Base-by-base conservation (phyloP, 139 green algal species). In the Pleodorina starrii region DNA sequence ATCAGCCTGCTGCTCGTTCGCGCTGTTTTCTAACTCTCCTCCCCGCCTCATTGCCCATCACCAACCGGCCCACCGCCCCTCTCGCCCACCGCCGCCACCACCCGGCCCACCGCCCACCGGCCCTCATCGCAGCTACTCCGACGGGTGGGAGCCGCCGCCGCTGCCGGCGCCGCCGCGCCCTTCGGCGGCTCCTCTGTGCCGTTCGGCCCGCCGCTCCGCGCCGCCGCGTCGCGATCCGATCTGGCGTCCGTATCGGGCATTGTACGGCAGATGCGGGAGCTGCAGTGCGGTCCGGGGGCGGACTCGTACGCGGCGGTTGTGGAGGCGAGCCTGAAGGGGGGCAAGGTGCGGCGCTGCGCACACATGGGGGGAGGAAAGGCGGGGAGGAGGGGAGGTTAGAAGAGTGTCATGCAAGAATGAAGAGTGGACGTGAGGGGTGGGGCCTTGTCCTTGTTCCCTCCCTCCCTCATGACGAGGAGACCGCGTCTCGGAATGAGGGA, bases 221-320 rank as follows among this genome's bases (percentile, higher is more conserved):
- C 81, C 16, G 81, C 81, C 23, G 81, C 81, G 5, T 25, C 42
- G 9, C 81, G 81, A 17, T 6, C 54, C 14, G 81, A 87, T 36
- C 60, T 77, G n/a, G 17, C 60, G 5, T 77, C 60, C 5, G 81
- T 87, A n/a, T 16, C 60, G 5, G 81, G 43, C 48, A 57, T 76
- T 54, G 40, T 78, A 32, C 50, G 38, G 43, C 81, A 87, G 60
- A 87, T 87, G 81, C 32, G 43, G 42, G 81, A 10, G 43, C 60
- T 87, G 43, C 51, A n/a, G 35, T 87, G 81, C 81, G 11, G 25
- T 0, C 81, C 81, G 7, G 42, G 29, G 5, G 29, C 81, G 29
- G 81, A 87, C 81, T 57, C 81, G 27, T 87, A 87, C 16, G 81
- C 81, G 10, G 81, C 60, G 10, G 81, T 87, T 9, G 50, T 87